Evolutionary conservation across 192 early-diverging fungal species (phyloP).

Genomic region (Phlyctochytrium bullatum): DNA sequence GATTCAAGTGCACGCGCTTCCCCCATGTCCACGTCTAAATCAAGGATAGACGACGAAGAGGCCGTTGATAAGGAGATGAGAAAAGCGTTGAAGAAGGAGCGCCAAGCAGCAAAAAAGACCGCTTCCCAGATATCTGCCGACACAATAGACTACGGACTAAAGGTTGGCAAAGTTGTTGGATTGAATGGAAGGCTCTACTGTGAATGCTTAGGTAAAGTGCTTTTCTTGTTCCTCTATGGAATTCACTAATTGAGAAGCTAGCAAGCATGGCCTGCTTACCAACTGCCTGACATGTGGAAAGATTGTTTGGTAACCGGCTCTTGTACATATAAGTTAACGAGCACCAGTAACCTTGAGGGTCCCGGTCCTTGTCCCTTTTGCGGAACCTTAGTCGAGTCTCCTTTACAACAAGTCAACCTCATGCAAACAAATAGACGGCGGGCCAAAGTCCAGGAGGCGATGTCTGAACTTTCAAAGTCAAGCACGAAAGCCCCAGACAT

Average conservation of each 20-base stretch:
- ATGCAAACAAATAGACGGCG: constrained; percentile 19
- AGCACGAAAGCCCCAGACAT: constrained; percentile 15
- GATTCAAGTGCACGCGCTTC: neutral
- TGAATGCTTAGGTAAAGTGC: constrained; percentile 38
- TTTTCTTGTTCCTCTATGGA: constrained; percentile 8
- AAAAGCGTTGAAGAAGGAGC: constrained; percentile 6
- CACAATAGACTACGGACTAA: constrained; percentile 27
- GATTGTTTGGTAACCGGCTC: constrained; percentile 32
- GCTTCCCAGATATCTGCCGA: constrained; percentile 15
- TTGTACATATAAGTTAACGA: neutral
- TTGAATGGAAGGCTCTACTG: constrained; percentile 38
- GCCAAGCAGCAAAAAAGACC: constrained; percentile 20
- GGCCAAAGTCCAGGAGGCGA: neutral
- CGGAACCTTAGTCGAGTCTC: constrained; percentile 35
- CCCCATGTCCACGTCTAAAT: neutral
- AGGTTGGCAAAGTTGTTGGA: constrained; percentile 42
- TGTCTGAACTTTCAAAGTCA: neutral
- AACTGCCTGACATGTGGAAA: constrained; percentile 51
- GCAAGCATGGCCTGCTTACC: constrained; percentile 41
- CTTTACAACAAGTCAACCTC: constrained; percentile 35
- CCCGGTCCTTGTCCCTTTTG: constrained; percentile 45
- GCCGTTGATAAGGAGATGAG: constrained; percentile 7
- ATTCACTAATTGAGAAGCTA: constrained; percentile 17
- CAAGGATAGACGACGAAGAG: neutral
- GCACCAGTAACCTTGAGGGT: constrained; percentile 35